Evolutionary conservation across 2,329 filamentous ascomycete species (phyloP), one percentile per base, ranked within the genome.

Genomic region (Stemphylium lycopersici): DNA sequence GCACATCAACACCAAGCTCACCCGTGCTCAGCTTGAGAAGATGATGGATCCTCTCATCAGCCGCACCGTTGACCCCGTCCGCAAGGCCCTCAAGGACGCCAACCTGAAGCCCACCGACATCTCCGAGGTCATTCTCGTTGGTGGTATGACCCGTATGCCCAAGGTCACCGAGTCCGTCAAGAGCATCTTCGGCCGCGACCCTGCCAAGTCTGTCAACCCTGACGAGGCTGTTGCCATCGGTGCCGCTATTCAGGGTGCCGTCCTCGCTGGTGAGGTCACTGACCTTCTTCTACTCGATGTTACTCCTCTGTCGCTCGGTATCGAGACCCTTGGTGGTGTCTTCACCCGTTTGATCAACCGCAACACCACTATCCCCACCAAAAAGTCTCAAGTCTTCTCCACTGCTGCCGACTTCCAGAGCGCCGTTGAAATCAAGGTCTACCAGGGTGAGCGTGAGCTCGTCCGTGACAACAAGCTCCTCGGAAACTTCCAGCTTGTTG

Each of bases 121-220:
- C 76, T 91, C 97, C 81, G 93, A 98, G 77, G 91, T 98, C 68
- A 96, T 98, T 77, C 89, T 98, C 38, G 93, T 98, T 51, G 93
- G 93, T 87, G 93, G 93, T 81, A 97, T 97, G 93, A 97, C 93
- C 70, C 93, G 93, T 83, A 98, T 98, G 93, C 93, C 93, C 77
- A 97, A 97, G 89, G 93, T 98, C 66, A 84, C 87, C 61, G 92
- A 97, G 83, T 95, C 92, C 39, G 93, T 97, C 78, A 96, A 96
- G 89, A 87, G 83, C 83, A 93, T 97, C 77, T 98, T 98, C 79
- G 93, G 93, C 66, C 93, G 93, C 76, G 93, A 97, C 52, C 92
- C 93, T 63, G 91, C 93, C 79, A 98, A 97, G 87, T 96, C 93
- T 45, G 93, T 98, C 77, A 98, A 98, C 86, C 93, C 93, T 56